Base-by-base conservation (phyloP, 1,284 basidiomycete genomes). In the Ustilago bromivora region DNA sequence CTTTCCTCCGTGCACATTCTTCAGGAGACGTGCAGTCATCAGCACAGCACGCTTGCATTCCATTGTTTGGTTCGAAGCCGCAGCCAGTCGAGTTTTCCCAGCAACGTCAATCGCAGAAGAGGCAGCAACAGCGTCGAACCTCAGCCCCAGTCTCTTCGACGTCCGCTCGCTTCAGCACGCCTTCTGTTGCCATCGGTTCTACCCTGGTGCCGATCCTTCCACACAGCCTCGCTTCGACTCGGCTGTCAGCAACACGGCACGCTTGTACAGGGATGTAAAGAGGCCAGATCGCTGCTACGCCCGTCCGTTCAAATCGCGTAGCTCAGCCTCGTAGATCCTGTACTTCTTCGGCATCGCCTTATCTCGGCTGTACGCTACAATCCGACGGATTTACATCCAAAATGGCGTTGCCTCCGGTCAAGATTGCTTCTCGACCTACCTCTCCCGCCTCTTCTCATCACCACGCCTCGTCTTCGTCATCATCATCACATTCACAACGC, bases 401-500 rank as follows among this genome's bases (percentile, higher is more conserved):
- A 17, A 73, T 73, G 71, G 71, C 61, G n/a, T 61, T 68, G 2
- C 65, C 71, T 47, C 66, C 62, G 34, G 71, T 73, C 71, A 67
- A 73, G 71, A 73, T 73, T 35, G 71, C 66, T 23, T 73, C 71
- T 47, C 61, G 71, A 10, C 71, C 71, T 28, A 13, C 71, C 43
- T 73, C 71, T 12, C 71, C 71, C 23, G 68, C 63, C 40, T 57
- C 68, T 49, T 63, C 61, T 34, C 61, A 63, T 38, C 63, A 62
- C 17, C 59, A 56, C 31, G 47, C 59, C 28, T 49, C 69, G 1
- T 62, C 69, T 15, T 71, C 69, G 6, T 62, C 69, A 23, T 71
- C 69, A 17, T 63, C 70, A 23, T 36, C 40, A 5, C 65, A 64
- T 63, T 61, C 65, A 38, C 65, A 46, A 49, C 71, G 71, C 28